Base-by-base conservation (phyloP, 1,284 basidiomycete species). In the Rhizopogon hawkerae region DNA sequence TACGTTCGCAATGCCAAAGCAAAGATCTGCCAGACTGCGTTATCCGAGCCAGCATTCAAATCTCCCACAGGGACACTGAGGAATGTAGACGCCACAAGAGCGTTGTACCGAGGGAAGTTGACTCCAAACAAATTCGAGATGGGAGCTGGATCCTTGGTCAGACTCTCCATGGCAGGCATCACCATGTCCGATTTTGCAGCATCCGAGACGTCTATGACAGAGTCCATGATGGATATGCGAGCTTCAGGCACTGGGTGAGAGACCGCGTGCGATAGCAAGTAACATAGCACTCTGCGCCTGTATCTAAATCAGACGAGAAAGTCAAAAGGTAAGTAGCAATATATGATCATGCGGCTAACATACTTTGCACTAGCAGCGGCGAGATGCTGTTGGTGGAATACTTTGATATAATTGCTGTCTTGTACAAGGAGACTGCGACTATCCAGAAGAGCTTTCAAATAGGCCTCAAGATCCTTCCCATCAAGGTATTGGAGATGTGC, bases 401-500 rank as follows among this genome's bases (percentile, higher is more conserved):
- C 54, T 11, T 70, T 70, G 13, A 95, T 59, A 57, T 87, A 86
- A 0, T 67, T 62, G 0, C 77, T 62, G 60, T 96, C 93, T 45
- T 87, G 79, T 1, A 76, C 60, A 46, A 94, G 71, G 57, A 91
- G 84, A 37, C 84, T 78, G 5, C 68, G 66, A 42, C 76, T 71
- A 13, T 72, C 71, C 10, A 74, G 63, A 9, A 93, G 65, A 26
- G 72, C 71, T 37, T 73, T 69, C 26, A 89, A 66, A 64, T 95
- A 96, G 54, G 69, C 73, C 46, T 73, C 72, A 42, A 87, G 70
- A 59, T 95, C 90, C 1, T 73, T 68, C 57, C 81, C 79, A 54
- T 90, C 86, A 33, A 95, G 70, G 58, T 92, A 90, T 65, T 94
- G 89, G 38, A 96, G 69, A 31, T 74, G 65, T 35, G 72, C 87